These are phyloP conservation scores for Globisporangium abappressorium DNA, from an alignment of 352 stramenopile genomes.

Conservation along the genomic window DNA sequence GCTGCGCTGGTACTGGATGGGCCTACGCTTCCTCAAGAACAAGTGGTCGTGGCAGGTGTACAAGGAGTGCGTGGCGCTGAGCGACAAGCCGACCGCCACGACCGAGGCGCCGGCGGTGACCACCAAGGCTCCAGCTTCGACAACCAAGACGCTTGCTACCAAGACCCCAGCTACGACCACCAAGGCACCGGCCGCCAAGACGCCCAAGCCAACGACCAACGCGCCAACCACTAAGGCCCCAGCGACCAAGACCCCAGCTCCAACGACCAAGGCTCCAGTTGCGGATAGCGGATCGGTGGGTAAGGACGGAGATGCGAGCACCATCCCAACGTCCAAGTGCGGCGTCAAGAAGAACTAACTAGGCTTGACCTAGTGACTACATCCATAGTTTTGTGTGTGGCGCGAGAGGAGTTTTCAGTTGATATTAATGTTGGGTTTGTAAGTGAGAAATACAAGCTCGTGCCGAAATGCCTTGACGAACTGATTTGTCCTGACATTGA, in stretches of 20 bases:
- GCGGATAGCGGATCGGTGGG: slow-evolving; percentile 5
- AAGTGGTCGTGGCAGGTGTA: slow-evolving; percentile 58
- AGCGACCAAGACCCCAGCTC: neutral
- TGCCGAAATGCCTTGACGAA: neutral
- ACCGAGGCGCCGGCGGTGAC: neutral
- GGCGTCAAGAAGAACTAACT: slow-evolving; percentile 18
- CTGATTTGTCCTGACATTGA: neutral
- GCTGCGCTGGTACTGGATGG: slow-evolving; percentile 38
- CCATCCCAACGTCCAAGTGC: slow-evolving; percentile 13
- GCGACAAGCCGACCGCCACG: slow-evolving; percentile 8
- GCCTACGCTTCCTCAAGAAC: slow-evolving; percentile 39
- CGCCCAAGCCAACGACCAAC: neutral
- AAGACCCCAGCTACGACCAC: neutral
- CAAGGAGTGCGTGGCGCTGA: slow-evolving; percentile 36
- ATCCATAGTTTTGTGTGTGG: neutral
- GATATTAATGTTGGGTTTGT: neutral
- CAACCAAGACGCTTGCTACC: neutral
- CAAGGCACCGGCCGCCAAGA: neutral
- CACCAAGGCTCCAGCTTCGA: neutral
- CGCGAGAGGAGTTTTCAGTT: neutral
- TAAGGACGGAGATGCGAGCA: slow-evolving; percentile 6
- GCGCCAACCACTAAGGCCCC: neutral
- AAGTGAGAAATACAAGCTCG: neutral
- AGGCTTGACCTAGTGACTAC: neutral
- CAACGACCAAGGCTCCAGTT: slow-evolving; percentile 4